Conservation (phyloP, 2,329 filamentous ascomycete genomes). For the Colletotrichum aenigma region DNA sequence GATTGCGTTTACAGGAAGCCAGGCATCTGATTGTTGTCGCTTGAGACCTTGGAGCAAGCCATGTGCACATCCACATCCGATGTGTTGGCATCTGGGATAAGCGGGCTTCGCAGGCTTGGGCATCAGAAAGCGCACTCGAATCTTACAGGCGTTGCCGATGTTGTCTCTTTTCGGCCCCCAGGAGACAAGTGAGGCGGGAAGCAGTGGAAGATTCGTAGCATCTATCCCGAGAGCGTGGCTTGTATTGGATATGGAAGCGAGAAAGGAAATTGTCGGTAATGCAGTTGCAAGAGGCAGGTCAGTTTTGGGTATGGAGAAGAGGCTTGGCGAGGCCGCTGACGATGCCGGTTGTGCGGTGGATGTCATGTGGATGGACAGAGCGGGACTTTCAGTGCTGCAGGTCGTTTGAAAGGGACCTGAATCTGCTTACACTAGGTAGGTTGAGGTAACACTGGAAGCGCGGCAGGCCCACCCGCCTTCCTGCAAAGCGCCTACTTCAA, state of each 20-base stretch:
- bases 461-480: background rate
- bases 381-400: background rate
- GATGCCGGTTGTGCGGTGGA: background rate
- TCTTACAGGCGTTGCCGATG: background rate
- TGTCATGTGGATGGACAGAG: background rate
- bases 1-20: background rate
- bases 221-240: background rate
- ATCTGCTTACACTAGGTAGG: background rate
- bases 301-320: background rate
- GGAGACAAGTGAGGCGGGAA: background rate
- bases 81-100: background rate
- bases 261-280: background rate
- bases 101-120: background rate
- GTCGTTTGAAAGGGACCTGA: background rate
- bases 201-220: background rate
- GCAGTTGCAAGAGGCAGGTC: background rate
- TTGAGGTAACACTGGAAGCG: background rate
- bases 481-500: background rate
- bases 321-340: background rate
- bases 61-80: background rate
- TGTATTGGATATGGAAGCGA: background rate
- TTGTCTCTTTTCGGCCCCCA: conserved; percentile 6
- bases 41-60: background rate
- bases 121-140: background rate
- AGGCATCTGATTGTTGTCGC: background rate